These are phyloP conservation scores for Vaccinium corymbosum DNA, from an alignment of 148 eudicot species.

Conservation along the genomic window DNA sequence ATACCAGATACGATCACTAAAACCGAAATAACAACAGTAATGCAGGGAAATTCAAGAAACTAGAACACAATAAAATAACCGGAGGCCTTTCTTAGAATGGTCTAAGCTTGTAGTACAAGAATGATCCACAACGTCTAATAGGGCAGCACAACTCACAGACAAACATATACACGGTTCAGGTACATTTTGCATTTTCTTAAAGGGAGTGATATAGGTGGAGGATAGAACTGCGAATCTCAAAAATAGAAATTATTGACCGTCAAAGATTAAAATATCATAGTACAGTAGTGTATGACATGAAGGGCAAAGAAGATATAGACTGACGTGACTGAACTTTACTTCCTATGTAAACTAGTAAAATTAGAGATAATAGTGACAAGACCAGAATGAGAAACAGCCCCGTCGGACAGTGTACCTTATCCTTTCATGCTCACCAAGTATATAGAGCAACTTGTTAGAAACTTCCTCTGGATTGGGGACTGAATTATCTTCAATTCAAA, in stretches of 20 bases:
- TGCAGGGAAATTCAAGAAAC: neutral
- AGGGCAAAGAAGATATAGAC: too few species aligned
- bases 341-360: neutral
- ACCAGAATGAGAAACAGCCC: neutral
- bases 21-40: neutral
- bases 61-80: neutral
- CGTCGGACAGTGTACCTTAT: neutral
- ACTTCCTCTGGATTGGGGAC: neutral
- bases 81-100: neutral
- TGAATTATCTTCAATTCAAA: neutral
- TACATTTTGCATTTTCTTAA: neutral
- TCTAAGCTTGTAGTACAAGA: neutral
- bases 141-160: neutral
- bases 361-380: neutral
- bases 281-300: neutral
- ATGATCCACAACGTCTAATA: neutral
- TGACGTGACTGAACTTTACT: neutral
- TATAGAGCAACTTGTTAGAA: neutral
- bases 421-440: neutral
- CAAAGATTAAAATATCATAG: neutral
- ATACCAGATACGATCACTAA: neutral
- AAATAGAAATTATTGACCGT: neutral
- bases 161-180: neutral
- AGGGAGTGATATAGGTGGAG: neutral
- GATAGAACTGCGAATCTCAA: neutral